These are phyloP conservation scores for Claviceps fusiformis DNA, from an alignment of 2,329 filamentous ascomycete genomes.

Conservation along the genomic window DNA sequence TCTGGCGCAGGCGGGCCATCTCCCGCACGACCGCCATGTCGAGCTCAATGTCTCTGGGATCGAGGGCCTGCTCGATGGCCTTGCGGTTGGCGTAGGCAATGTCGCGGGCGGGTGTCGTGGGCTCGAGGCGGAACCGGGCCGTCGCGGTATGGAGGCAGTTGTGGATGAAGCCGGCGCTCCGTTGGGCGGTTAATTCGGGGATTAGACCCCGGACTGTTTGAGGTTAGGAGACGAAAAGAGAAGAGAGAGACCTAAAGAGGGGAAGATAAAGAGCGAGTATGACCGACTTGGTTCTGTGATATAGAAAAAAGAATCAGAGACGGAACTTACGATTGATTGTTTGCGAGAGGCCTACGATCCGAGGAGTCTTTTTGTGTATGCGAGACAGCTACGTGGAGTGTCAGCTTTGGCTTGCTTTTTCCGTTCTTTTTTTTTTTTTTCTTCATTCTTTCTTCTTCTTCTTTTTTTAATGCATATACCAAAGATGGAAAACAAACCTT, in stretches of 20 bases:
- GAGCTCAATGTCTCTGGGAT: background rate
- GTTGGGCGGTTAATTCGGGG: background rate
- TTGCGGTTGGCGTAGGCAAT: constrained; percentile 2
- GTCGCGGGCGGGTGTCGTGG: background rate
- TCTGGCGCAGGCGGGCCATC: constrained; percentile 1
- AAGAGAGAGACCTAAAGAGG: no score
- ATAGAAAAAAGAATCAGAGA: no score
- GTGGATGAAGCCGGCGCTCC: background rate
- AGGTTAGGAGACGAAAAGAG: background rate
- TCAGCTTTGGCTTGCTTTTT: no score
- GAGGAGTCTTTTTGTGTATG: constrained; percentile 1
- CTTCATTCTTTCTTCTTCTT: no score
- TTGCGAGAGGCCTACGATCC: background rate
- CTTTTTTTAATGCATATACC: no score
- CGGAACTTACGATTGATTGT: constrained; percentile 1
- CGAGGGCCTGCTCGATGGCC: background rate
- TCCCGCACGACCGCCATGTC: background rate
- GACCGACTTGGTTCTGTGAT: no score
- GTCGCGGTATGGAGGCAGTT: background rate
- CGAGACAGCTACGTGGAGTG: background rate
- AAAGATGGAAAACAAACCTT: no score
- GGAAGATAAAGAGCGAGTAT: background rate
- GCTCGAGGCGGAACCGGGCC: background rate
- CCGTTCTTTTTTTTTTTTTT: no score
- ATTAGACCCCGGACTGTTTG: background rate